Evolutionary conservation across 2,329 filamentous ascomycete species (phyloP).

Genomic region (Diatrype stigma): DNA sequence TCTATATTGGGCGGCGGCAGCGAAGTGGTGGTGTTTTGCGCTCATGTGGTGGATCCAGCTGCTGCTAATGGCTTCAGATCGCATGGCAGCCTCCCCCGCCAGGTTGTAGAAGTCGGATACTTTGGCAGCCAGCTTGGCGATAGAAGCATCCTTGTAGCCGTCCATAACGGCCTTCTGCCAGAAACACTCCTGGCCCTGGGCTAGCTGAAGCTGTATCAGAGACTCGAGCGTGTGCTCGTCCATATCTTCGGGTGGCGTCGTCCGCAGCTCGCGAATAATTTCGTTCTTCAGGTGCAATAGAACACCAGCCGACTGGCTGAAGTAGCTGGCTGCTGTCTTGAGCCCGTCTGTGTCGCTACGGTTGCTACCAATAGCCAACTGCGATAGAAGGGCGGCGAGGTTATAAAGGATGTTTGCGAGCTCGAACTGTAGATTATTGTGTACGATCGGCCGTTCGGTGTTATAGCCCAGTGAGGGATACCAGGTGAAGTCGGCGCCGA

Average conservation of each 20-base stretch:
- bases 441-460: slow-evolving; percentile 64
- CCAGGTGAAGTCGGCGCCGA: slow-evolving; percentile 95
- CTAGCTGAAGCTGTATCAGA: slow-evolving; percentile 77
- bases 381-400: slow-evolving; percentile 86
- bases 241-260: slow-evolving; percentile 91
- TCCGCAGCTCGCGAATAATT: slow-evolving; percentile 77
- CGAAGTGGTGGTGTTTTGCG: slow-evolving; percentile 96
- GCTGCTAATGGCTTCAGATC: slow-evolving; percentile 83
- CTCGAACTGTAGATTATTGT: slow-evolving; percentile 72
- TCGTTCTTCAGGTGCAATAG: slow-evolving; percentile 71
- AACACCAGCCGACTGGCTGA: slow-evolving; percentile 81
- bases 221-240: slow-evolving; percentile 82
- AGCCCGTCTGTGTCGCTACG: slow-evolving; percentile 75
- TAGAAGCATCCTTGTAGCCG: slow-evolving; percentile 83
- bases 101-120: slow-evolving; percentile 87
- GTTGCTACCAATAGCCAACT: slow-evolving; percentile 79
- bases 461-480: slow-evolving; percentile 92
- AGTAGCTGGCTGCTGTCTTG: slow-evolving; percentile 84
- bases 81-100: slow-evolving; percentile 79
- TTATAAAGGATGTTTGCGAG: slow-evolving; percentile 92
- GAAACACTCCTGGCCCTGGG: slow-evolving; percentile 94
- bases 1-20: slow-evolving; percentile 88
- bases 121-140: slow-evolving; percentile 82
- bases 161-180: slow-evolving; percentile 98
- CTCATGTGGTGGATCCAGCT: slow-evolving; percentile 98